Percentiles rank a stretch among this genome's conserved stretches.
phyloP scores from a whole-genome alignment of 305 asterid species.

The Stenogyne calaminthoides region DNA sequence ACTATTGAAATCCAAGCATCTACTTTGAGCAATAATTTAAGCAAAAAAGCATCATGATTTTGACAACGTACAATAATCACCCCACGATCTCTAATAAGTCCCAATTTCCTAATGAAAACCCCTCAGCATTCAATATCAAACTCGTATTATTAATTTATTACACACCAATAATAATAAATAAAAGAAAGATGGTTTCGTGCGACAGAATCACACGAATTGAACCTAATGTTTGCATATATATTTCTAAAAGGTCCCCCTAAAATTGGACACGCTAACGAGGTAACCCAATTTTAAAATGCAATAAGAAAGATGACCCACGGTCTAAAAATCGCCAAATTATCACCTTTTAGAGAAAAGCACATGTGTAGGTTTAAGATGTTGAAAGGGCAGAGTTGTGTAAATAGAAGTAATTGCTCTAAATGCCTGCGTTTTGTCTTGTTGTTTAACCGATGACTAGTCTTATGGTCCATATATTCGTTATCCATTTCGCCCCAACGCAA shows the following conservation, averaged over 20 bases:
- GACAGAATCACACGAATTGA: slow-evolving; percentile 5
- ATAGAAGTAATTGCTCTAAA: slow-evolving; percentile 11
- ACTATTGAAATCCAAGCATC: background rate
- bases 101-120: background rate
- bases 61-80: slow-evolving; percentile 5
- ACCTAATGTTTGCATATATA: background rate
- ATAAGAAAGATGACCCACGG: too few species aligned
- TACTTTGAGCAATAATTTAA: slow-evolving; percentile 4
- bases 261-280: too few species aligned
- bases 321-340: slow-evolving; percentile 9
- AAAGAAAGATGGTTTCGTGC: slow-evolving; percentile 8
- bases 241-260: too few species aligned
- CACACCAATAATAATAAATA: background rate
- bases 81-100: slow-evolving; percentile 17
- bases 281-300: too few species aligned
- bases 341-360: slow-evolving; percentile 17
- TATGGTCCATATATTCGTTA: slow-evolving; percentile 18
- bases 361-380: slow-evolving; percentile 1
- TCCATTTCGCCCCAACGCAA: background rate
- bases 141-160: background rate
- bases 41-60: background rate
- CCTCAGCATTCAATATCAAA: background rate
- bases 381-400: slow-evolving; percentile 22
- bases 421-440: slow-evolving; percentile 29
- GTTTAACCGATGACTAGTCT: background rate